phyloP scores from a whole-genome alignment of 208 protist genomes.

The Strigomonas oncopelti region DNA sequence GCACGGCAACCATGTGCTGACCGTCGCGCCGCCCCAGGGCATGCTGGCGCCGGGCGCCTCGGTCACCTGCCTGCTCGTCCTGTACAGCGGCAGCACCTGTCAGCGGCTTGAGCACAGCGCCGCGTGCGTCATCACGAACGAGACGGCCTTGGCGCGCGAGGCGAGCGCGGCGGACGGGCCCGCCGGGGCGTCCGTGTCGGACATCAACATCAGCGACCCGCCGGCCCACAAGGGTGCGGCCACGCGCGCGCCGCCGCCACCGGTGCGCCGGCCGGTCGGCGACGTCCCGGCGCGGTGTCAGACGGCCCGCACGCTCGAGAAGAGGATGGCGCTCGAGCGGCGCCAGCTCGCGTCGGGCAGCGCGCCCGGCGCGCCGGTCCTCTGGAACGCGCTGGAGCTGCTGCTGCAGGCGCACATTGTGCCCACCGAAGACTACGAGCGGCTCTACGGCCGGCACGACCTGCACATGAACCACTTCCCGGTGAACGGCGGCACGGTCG shows the following conservation, averaged over 20 bases:
- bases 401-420: slow-evolving; percentile 80
- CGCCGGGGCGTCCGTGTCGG: slow-evolving; percentile 17
- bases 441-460: background rate
- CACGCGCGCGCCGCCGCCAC: background rate
- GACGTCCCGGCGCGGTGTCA: slow-evolving; percentile 30
- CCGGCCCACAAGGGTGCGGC: background rate
- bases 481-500: slow-evolving; percentile 22
- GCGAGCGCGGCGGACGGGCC: slow-evolving; percentile 10
- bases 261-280: slow-evolving; percentile 17
- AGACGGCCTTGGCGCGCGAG: slow-evolving; percentile 18
- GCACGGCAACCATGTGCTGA: slow-evolving; percentile 54
- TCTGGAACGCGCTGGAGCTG: slow-evolving; percentile 57
- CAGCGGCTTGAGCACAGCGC: slow-evolving; percentile 70
- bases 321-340: slow-evolving; percentile 4
- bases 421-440: slow-evolving; percentile 60
- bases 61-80: slow-evolving; percentile 40
- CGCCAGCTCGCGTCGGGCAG: background rate
- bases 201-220: slow-evolving; percentile 10
- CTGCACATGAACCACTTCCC: slow-evolving; percentile 32
- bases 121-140: slow-evolving; percentile 52
- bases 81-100: slow-evolving; percentile 77
- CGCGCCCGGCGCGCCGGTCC: slow-evolving; percentile 22
- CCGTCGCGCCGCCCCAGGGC: slow-evolving; percentile 44
- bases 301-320: slow-evolving; percentile 21
- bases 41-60: slow-evolving; percentile 45